phyloP scores from a whole-genome alignment of 2,329 filamentous ascomycete genomes.

The Fusarium pininemorale region DNA sequence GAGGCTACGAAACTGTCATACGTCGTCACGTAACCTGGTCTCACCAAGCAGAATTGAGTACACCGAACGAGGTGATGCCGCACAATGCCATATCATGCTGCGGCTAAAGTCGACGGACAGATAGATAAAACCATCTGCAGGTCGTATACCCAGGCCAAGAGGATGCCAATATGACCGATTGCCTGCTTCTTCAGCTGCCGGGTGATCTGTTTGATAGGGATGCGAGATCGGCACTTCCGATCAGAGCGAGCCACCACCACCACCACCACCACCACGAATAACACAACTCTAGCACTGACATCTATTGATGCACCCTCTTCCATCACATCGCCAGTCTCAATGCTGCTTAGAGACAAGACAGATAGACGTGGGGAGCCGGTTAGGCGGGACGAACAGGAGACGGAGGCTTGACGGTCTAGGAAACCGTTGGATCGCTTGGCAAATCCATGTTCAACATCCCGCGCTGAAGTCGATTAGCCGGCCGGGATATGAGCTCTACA shows the following conservation, averaged over 20 bases:
- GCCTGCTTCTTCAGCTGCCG: constrained; percentile 15
- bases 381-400: constrained; percentile 25
- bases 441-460: constrained; percentile 23
- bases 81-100: not conserved
- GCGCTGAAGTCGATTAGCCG: constrained; percentile 13
- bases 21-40: not conserved
- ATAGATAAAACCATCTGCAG: not conserved
- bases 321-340: constrained; percentile 4
- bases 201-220: constrained; percentile 17
- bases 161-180: constrained; percentile 11
- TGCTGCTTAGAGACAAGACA: not conserved
- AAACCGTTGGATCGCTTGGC: constrained; percentile 8
- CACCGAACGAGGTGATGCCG: not conserved
- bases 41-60: not conserved
- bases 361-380: constrained; percentile 12
- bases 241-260: constrained; percentile 2
- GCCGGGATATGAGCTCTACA: constrained; percentile 1
- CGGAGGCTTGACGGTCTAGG: not conserved
- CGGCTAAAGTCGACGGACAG: not conserved
- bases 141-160: not conserved
- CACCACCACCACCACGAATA: not conserved
- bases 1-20: not conserved
- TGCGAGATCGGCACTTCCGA: constrained; percentile 36
- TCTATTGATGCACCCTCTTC: constrained; percentile 6
- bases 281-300: not conserved